Conservation (phyloP, 208 protist genomes). For the Acanthamoeba culbertsoni region DNA sequence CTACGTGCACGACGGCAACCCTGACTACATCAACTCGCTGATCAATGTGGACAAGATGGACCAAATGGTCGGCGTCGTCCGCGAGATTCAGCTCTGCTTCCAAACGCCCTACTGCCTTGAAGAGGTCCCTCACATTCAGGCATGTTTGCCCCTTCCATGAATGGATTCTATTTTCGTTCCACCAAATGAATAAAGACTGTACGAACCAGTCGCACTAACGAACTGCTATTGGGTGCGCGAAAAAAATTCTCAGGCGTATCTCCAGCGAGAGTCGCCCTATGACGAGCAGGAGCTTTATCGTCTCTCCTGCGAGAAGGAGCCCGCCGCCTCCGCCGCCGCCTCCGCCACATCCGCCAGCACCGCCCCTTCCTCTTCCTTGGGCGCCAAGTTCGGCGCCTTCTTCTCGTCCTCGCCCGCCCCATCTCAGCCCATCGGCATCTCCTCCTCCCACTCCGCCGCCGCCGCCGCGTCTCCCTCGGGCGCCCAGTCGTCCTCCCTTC, state of each 20-base stretch:
- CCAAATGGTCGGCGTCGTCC: not conserved
- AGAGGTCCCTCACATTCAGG: not conserved
- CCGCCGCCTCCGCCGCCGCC: not conserved
- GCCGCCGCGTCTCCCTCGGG: not conserved
- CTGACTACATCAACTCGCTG: slow-evolving; percentile 17
- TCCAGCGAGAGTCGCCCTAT: not conserved
- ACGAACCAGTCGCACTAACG: no score
- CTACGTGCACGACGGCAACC: not conserved
- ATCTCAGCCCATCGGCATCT: not conserved
- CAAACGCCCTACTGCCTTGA: slow-evolving; percentile 31
- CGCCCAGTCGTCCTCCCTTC: no score
- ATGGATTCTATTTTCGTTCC: no score
- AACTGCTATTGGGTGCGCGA: no score
- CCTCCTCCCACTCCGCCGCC: not conserved
- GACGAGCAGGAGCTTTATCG: slow-evolving; percentile 46
- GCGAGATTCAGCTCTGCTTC: not conserved
- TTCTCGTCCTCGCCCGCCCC: not conserved
- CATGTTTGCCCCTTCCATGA: no score
- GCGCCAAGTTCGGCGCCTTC: not conserved
- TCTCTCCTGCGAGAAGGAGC: slow-evolving; percentile 29
- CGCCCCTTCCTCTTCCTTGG: not conserved
- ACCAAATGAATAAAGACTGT: no score
- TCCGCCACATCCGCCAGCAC: not conserved
- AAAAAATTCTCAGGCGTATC: no score
- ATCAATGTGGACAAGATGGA: slow-evolving; percentile 42